Evolutionary conservation across 306 rosid species (phyloP).

Genomic region (Trichosanthes truncata): DNA sequence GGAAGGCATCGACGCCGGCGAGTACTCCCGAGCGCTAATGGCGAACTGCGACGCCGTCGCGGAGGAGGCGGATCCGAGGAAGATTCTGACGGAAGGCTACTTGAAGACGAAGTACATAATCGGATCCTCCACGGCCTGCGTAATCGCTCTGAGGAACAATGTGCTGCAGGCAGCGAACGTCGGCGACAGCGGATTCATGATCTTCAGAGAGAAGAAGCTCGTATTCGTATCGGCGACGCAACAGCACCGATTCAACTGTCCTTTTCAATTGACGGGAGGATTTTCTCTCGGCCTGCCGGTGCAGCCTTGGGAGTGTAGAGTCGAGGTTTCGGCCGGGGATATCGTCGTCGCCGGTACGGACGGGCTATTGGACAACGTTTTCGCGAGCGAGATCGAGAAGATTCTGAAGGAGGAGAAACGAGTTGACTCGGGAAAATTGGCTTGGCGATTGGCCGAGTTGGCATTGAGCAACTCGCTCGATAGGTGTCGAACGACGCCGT

Average conservation of each 20-base stretch:
- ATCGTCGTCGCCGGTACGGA: background rate
- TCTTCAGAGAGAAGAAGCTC: constrained; percentile 10
- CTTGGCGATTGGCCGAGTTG: background rate
- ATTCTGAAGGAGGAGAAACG: background rate
- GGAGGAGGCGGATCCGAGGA: background rate
- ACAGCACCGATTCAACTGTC: background rate
- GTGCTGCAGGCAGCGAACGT: background rate
- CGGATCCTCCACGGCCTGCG: constrained; percentile 23
- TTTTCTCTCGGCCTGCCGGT: background rate
- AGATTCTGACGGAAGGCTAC: background rate
- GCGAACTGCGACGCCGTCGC: background rate
- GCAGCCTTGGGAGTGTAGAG: background rate
- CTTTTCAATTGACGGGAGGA: background rate
- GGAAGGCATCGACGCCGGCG: background rate
- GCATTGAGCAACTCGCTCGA: background rate
- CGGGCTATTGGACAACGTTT: background rate
- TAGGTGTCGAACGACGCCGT: background rate
- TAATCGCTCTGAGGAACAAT: background rate
- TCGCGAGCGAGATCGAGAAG: background rate
- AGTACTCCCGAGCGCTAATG: background rate
- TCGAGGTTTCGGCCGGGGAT: background rate
- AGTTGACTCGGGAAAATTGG: background rate
- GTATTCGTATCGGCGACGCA: background rate
- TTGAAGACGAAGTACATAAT: background rate
- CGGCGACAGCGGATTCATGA: constrained; percentile 22